Evolutionary conservation across 2,329 filamentous ascomycete genomes (phyloP).

Genomic region (Exophiala sideris): DNA sequence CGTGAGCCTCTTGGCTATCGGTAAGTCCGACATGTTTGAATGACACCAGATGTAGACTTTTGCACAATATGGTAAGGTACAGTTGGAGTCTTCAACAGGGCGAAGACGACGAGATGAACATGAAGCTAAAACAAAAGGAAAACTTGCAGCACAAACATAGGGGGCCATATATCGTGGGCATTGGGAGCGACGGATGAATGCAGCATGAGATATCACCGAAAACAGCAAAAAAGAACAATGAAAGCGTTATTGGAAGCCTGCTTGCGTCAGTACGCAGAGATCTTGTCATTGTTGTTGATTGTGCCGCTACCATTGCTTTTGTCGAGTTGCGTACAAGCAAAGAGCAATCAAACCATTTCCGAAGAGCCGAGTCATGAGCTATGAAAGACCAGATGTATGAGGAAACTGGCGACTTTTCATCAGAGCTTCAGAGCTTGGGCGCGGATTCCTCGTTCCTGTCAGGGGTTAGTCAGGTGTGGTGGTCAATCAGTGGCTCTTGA

Average conservation of each 20-base stretch:
- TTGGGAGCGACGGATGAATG: constrained; percentile 1
- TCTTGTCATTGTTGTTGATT: constrained; percentile 5
- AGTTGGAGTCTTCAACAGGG: neutral
- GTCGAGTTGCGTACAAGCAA: neutral
- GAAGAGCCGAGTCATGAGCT: neutral
- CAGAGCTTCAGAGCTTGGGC: constrained; percentile 21
- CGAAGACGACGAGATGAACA: neutral
- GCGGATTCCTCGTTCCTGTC: constrained; percentile 6
- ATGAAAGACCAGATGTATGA: neutral
- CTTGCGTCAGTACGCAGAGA: constrained; percentile 5
- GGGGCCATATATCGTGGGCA: neutral
- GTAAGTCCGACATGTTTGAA: no score
- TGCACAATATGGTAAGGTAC: neutral
- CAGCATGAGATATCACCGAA: constrained; percentile 5
- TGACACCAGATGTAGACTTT: no score
- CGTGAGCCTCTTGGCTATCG: no score
- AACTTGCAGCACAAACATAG: neutral
- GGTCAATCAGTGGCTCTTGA: neutral
- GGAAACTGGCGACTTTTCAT: neutral
- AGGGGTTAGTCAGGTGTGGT: neutral
- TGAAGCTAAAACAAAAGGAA: neutral
- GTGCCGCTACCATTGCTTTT: neutral
- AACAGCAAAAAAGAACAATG: constrained; percentile 7
- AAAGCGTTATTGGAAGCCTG: neutral
- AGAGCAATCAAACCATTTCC: neutral